Percentiles rank a stretch among this genome's conserved stretches.
phyloP scores from a whole-genome alignment of 148 eudicot genomes.

The Oxyria digyna region DNA sequence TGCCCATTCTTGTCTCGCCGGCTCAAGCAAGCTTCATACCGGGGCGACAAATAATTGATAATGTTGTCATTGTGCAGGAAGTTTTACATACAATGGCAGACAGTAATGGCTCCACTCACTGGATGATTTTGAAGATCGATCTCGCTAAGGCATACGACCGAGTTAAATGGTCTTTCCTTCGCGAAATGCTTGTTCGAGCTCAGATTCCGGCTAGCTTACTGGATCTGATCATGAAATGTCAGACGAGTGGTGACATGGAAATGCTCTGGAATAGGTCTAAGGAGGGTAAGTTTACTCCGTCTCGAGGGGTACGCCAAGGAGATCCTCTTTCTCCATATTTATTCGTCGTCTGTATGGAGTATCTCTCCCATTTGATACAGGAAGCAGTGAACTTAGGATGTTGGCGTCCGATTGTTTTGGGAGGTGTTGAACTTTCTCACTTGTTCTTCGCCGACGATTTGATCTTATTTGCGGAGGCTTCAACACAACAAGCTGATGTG shows the following conservation, averaged over 20 bases:
- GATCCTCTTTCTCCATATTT: neutral
- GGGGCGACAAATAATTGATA: neutral
- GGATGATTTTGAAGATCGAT: neutral
- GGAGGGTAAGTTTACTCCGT: neutral
- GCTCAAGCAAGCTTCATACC: neutral
- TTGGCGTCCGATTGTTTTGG: neutral
- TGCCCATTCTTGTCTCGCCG: neutral
- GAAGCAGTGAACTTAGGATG: neutral
- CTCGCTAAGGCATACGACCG: neutral
- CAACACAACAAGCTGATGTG: no score
- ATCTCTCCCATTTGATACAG: neutral
- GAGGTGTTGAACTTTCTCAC: neutral
- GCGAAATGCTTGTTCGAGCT: neutral
- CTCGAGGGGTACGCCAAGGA: neutral
- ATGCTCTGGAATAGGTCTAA: neutral
- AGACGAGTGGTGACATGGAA: neutral
- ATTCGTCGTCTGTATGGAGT: neutral
- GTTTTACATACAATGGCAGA: neutral
- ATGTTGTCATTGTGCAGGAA: neutral
- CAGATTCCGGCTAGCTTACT: neutral
- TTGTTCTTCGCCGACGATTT: neutral
- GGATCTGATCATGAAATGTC: neutral
- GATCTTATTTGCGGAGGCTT: neutral
- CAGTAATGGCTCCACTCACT: no score
- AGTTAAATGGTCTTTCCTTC: neutral